Evolutionary conservation across 78 protist genomes (phyloP), one percentile per base, ranked within the genome.

Genomic region (Creolimax fragrantissima): DNA sequence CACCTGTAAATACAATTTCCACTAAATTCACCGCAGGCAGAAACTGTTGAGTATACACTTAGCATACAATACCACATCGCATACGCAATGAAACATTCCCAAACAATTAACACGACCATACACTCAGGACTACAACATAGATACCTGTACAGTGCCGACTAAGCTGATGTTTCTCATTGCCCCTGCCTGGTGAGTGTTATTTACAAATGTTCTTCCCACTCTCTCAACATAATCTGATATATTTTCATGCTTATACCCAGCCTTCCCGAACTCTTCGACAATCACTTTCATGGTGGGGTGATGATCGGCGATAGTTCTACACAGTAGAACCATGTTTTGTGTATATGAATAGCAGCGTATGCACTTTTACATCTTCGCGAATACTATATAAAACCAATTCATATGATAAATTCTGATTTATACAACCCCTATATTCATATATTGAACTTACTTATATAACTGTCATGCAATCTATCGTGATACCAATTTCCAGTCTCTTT

Each of bases 131-230:
- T 32, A 17, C 24, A 58, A 83, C 86, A 83, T 83, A 83, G 44
- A 83, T 11, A 83, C 86, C 86, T 42, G 58, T 24, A 86, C 41
- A 45, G 90, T 86, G 90, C 90, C 90, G 17, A 42, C 90, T 5
- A 86, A 45, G 44, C 90, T 86, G 42, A 86, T 86, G 37, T 86
- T 86, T 4, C 90, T 4, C 90, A 86, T 86, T 0, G 90, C 45
- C 32, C 90, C 90, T 32, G 45, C 90, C 44, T 86, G 90, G 7
- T 5, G 44, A 17, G 7, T 11, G 7, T 45, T 45, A 6, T 4
- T 7, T 43, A 43, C 44, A 32, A 35, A 86, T 36, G 90, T 35
- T 45, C 7, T 42, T 43, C 43, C 90, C 6, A 86, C 7, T 4
- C 5, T 5, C 58, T 86, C 58, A 6, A 37, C 90, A 42, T 86